Evolutionary conservation across 257 asterid genomes (phyloP), one percentile per base, ranked within the genome.

Genomic region (Rubia yunnanensis): DNA sequence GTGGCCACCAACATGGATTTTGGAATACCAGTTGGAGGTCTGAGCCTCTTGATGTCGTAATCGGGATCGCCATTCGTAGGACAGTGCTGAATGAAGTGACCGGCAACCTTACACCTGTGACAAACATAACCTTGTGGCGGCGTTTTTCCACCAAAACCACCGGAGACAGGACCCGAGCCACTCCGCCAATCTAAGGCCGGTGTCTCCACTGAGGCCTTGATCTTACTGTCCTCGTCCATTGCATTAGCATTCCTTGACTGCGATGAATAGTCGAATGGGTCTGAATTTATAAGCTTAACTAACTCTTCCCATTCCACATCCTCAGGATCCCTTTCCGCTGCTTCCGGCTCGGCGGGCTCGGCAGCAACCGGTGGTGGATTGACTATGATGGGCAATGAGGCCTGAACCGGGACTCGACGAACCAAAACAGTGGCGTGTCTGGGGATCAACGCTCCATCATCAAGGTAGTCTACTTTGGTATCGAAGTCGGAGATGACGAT

Each of bases 21-120:
- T 5, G 99, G 99, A 63, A 94, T 88, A 52, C 97, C 99, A 39
- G 96, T 90, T 7, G 97, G 96, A 38, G 95, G 95, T 64, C 85
- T 94, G 71, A 87, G 85, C 84, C 89, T 83, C 81, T 72, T 88
- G 49, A 94, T 71, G 82, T 94, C 99, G 73, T 70, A 94, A 75
- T 78, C 81, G 17, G 92, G 97, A 79, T 94, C 99, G 44, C 97
- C 95, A 79, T 94, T 94, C 26, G 99, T 94, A 50, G 99, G 95
- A 74, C 99, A 94, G 65, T 90, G 92, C 82, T 94, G 96, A 70
- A 94, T 94, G 48, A 94, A 85, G 73, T 94, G 99, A 48, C 99
- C 99, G 54, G 97, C 87, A 66, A 87, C 89, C 77, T 86, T 94
- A 81, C 99, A 94, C 77, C 99, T 85, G 77, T 90, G 95, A 64